Base-by-base conservation (phyloP, 202 grass and related monocot genomes). In the Elaeis oleifera region DNA sequence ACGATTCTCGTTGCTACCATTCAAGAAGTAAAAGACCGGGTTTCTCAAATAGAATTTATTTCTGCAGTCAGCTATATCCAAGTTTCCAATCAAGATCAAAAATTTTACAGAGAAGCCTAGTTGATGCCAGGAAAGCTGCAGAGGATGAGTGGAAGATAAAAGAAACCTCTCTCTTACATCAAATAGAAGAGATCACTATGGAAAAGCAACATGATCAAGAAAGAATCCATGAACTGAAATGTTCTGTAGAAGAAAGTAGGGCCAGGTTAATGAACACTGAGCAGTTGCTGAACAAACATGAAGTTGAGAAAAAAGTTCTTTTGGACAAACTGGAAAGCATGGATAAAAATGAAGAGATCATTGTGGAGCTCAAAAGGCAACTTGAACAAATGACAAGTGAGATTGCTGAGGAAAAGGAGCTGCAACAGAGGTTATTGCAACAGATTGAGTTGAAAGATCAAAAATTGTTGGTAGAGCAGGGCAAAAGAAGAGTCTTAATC, bases 1-100 rank as follows among this genome's bases (percentile, higher is more conserved):
- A 97, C 92, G 28, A 97, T 91, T 24, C 64, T 97, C 15, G 92
- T 91, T 51, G 87, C 92, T 61, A 88, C 79, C 62, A 91, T 97
- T 76, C 81, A 97, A 74, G 92, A 97, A 72, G 81, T 89, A 36
- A 97, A 91, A 81, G 87, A 91, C 65, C 79, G 82, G 20, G 87
- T 89, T 29, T 79, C 87, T 23, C 87, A 97, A 74, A 91, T 97
- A 18, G 92, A 97, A 77, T 80, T 88, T 60, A 81, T 97, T 57
- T 97, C 83, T 97, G 92, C 70, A 79, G 61, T 58, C 79, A 89
- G 77, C 58, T 97, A 22, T 97, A 91, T 74, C 77, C 92, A 18
- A 79, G 81, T 56, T 72, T 97, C 74, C 92, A 97, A 74, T 74
- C 79, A 49, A 91, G 61, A 48, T 75, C 65, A 1, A 89, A 81